Evolutionary conservation across 192 early-diverging fungal genomes (phyloP).

Genomic region (Entomortierella lignicola): DNA sequence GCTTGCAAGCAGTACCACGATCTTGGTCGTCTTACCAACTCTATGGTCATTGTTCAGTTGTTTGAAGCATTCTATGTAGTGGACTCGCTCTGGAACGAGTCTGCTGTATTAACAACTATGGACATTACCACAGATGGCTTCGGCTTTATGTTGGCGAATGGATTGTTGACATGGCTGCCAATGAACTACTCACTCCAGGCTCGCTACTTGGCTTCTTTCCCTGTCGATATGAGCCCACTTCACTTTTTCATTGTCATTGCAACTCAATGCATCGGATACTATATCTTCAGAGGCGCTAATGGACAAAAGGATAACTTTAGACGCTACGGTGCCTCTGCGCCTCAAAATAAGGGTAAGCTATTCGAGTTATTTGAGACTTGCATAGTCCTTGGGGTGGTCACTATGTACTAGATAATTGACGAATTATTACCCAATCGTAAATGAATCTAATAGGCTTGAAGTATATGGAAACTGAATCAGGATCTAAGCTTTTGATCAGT

Average conservation of each 20-base stretch:
- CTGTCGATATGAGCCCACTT: conserved; percentile 65
- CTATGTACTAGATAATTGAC: no score
- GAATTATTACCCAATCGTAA: no score
- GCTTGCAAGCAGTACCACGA: conserved; percentile 79
- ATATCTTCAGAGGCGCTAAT: conserved; percentile 92
- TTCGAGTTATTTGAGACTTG: no score
- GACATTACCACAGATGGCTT: conserved; percentile 98
- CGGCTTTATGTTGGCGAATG: conserved; percentile 88
- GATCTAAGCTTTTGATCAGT: conserved; percentile 81
- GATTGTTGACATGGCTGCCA: conserved; percentile 90
- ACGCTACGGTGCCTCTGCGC: conserved; percentile 68
- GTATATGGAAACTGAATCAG: conserved; percentile 87
- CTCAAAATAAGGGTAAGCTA: conserved; percentile 61
- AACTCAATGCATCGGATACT: conserved; percentile 76
- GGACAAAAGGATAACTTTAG: conserved; percentile 92
- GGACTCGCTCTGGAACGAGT: conserved; percentile 85
- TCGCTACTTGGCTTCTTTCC: conserved; percentile 82
- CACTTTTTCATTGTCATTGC: conserved; percentile 59
- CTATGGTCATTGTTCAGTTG: conserved; percentile 79
- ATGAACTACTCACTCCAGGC: conserved; percentile 92
- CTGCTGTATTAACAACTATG: conserved; percentile 94
- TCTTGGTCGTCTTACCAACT: conserved; percentile 75
- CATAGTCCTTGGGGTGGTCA: not conserved
- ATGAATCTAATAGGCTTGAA: conserved; percentile 66
- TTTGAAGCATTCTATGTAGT: conserved; percentile 89